Conservation (phyloP, 1,284 basidiomycete genomes). For the Exobasidium rhododendri region DNA sequence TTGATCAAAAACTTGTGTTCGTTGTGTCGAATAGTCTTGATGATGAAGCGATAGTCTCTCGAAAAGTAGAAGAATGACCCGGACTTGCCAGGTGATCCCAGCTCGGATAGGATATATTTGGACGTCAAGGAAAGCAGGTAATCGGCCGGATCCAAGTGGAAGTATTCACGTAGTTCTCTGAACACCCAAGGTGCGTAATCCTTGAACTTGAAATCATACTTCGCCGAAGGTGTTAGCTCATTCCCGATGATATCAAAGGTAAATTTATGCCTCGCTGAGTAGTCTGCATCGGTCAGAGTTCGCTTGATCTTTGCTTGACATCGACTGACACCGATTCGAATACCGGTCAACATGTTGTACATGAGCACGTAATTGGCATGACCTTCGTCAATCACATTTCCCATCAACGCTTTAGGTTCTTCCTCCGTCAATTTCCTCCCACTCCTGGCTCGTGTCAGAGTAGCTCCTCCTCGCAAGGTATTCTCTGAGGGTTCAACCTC, state of each 20-base stretch:
- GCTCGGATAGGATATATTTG: constrained; percentile 95
- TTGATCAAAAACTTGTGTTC: constrained; percentile 90
- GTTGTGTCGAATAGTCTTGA: constrained; percentile 92
- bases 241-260: constrained; percentile 97
- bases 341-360: constrained; percentile 99
- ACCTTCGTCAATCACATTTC: constrained; percentile 91
- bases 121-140: constrained; percentile 92
- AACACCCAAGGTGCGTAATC: constrained; percentile 99
- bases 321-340: constrained; percentile 88
- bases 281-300: constrained; percentile 80
- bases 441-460: constrained; percentile 17
- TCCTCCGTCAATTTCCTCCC: constrained; percentile 22
- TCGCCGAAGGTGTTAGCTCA: constrained; percentile 91
- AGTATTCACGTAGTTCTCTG: constrained; percentile 86
- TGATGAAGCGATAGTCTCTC: constrained; percentile 97
- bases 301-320: constrained; percentile 92
- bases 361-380: constrained; percentile 98
- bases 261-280: constrained; percentile 84
- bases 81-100: constrained; percentile 97
- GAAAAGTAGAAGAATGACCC: constrained; percentile 99
- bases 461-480: constrained; percentile 1
- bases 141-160: constrained; percentile 93
- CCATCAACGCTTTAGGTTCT: constrained; percentile 66
- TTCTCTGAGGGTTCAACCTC: constrained; percentile 16
- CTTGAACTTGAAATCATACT: constrained; percentile 98